Base-by-base conservation (phyloP, 768 basidiomycete species). In the Albatrellus ellisii region DNA sequence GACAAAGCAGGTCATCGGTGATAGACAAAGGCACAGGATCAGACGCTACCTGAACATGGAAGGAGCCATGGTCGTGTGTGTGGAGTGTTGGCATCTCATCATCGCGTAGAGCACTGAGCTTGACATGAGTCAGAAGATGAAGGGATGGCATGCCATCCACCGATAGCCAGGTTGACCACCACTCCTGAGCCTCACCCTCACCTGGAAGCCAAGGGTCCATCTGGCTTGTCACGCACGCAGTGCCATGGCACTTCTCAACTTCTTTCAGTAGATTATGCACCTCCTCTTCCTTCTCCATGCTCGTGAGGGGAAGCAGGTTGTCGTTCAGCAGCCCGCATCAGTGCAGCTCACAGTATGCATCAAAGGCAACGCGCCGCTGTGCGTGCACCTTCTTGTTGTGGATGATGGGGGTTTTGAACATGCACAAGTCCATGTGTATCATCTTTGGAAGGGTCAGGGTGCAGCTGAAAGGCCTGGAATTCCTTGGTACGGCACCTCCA, bases 341-440 rank as follows among this genome's bases (percentile, higher is more conserved):
- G 52, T 81, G 77, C 4, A 91, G 61, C 2, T 65, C 60, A 12
- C 64, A 51, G 57, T 86, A 88, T 0, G 80, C 79, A 26, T 71
- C 62, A 59, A 79, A 88, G 1, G 86, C 86, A 0, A 68, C 77
- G 41, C 79, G 75, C 35, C 75, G 72, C 49, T 76, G 68, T 1
- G 87, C 85, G 1, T 73, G 75, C 9, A 67, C 67, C 50, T 79
- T 80, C 12, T 66, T 68, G 2, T 47, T 53, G 53, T 81, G 75
- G 24, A 64, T 58, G 14, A 62, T 54, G 2, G 67, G 62, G 0
- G 72, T 72, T 6, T 59, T 54, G 54, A 76, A 77, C 26, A 63
- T 59, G 12, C 81, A 75, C 21, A 73, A 64, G 6, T 47, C 48
- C 36, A 34, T 18, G 9, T 29, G 18, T 11, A 50, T 11, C 8